phyloP scores from a whole-genome alignment of 2,329 filamentous ascomycete species.

The Pyrenochaeta sp. region DNA sequence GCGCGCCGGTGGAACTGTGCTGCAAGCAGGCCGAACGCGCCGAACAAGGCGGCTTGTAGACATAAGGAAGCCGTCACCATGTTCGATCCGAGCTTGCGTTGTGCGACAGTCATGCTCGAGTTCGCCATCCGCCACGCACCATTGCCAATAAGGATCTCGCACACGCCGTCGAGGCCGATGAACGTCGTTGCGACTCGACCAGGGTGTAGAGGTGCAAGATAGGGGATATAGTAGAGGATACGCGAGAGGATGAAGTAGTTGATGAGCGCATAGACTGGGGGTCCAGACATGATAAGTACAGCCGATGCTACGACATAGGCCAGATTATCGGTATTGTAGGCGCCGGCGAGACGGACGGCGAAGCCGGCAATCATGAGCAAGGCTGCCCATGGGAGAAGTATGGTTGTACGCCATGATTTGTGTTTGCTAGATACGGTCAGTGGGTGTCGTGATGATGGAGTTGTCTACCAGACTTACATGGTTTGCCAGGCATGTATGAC shows the following conservation, averaged over 20 bases:
- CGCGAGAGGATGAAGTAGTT: slow-evolving; percentile 70
- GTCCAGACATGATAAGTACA: slow-evolving; percentile 52
- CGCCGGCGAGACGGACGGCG: slow-evolving; percentile 61
- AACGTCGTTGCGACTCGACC: slow-evolving; percentile 68
- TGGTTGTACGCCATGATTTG: slow-evolving; percentile 65
- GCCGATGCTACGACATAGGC: slow-evolving; percentile 52
- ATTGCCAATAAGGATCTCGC: slow-evolving; percentile 62
- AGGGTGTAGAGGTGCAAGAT: slow-evolving; percentile 66
- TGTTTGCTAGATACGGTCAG: slow-evolving; percentile 55
- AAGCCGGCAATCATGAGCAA: slow-evolving; percentile 66
- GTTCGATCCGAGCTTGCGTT: slow-evolving; percentile 54
- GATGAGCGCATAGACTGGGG: slow-evolving; percentile 67
- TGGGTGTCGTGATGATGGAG: background rate
- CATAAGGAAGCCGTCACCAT: slow-evolving; percentile 61
- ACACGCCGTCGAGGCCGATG: slow-evolving; percentile 60
- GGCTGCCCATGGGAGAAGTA: slow-evolving; percentile 63
- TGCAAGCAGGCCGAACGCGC: slow-evolving; percentile 58
- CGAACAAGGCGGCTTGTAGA: slow-evolving; percentile 61
- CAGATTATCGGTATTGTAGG: slow-evolving; percentile 59
- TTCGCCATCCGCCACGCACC: slow-evolving; percentile 60
- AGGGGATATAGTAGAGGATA: slow-evolving; percentile 68
- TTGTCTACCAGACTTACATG: slow-evolving; percentile 56
- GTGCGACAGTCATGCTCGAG: slow-evolving; percentile 41
- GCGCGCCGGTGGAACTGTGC: slow-evolving; percentile 58
- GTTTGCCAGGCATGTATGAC: slow-evolving; percentile 64